Evolutionary conservation across 2,329 filamentous ascomycete genomes (phyloP).

Genomic region (Myriosclerotinia duriaeana): DNA sequence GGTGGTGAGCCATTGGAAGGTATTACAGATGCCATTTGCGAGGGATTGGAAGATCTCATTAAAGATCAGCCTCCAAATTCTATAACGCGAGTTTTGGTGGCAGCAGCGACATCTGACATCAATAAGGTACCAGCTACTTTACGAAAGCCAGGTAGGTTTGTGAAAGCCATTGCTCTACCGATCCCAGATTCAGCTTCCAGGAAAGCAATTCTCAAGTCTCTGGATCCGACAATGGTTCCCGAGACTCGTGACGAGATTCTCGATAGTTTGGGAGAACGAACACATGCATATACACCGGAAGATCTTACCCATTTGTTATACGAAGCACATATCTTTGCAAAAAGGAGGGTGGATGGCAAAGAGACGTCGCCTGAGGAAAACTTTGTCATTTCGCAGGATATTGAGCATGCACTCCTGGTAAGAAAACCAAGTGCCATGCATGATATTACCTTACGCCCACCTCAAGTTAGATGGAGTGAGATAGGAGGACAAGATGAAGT

Average conservation of each 20-base stretch:
- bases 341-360: constrained; percentile 32
- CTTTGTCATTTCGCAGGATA: constrained; percentile 49
- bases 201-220: constrained; percentile 68
- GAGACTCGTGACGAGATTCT: constrained; percentile 54
- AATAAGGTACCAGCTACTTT: constrained; percentile 71
- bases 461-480: constrained; percentile 80
- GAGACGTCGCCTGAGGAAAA: constrained; percentile 15
- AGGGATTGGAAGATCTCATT: constrained; percentile 57
- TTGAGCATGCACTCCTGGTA: constrained; percentile 63
- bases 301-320: constrained; percentile 69
- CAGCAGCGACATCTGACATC: constrained; percentile 72
- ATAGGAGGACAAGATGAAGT: constrained; percentile 82
- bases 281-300: constrained; percentile 81
- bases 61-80: constrained; percentile 34
- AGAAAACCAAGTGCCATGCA: constrained; percentile 84
- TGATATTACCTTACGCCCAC: constrained; percentile 84
- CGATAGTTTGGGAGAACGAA: constrained; percentile 65
- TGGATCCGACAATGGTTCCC: constrained; percentile 46
- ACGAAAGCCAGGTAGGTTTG: constrained; percentile 63
- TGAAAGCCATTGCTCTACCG: constrained; percentile 68
- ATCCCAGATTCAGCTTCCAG: constrained; percentile 72
- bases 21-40: constrained; percentile 52
- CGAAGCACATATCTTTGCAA: constrained; percentile 47
- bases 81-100: constrained; percentile 63
- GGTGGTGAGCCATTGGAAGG: constrained; percentile 52